Evolutionary conservation across 805 yeast species (phyloP).

Genomic region (Monosporozyma solicola): DNA sequence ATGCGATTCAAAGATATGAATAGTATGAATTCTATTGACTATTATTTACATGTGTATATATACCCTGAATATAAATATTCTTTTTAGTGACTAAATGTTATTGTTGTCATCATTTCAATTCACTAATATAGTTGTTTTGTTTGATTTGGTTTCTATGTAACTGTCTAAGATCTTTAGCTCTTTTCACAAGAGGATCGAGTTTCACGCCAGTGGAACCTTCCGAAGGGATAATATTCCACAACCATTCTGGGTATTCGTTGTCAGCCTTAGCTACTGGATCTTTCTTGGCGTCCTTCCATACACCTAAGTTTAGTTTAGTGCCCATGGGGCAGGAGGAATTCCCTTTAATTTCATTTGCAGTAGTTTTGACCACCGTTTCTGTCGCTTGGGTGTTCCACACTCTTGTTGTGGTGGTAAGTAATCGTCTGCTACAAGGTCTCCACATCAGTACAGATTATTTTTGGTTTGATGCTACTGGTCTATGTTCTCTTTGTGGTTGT

Average conservation of each 20-base stretch:
- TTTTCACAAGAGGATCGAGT: constrained; percentile 9
- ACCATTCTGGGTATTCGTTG: constrained; percentile 87
- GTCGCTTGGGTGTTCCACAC: not conserved
- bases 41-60: constrained; percentile 6
- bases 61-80: not conserved
- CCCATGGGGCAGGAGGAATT: constrained; percentile 59
- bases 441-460: not conserved
- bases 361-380: not conserved
- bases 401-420: not conserved
- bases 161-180: constrained; percentile 54
- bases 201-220: not conserved
- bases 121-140: constrained; percentile 55
- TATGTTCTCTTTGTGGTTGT: not conserved
- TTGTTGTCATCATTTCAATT: constrained; percentile 6
- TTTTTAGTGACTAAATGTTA: not conserved
- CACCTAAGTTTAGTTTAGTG: constrained; percentile 59
- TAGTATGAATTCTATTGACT: not conserved
- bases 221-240: constrained; percentile 72
- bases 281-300: constrained; percentile 64
- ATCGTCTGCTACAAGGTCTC: not conserved
- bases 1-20: not conserved
- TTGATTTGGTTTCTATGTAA: constrained; percentile 64
- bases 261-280: constrained; percentile 87
- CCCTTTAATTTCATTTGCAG: not conserved
- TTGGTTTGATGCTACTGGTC: not conserved